phyloP scores from a whole-genome alignment of 2,329 filamentous ascomycete species.

The Didymella pinodella region DNA sequence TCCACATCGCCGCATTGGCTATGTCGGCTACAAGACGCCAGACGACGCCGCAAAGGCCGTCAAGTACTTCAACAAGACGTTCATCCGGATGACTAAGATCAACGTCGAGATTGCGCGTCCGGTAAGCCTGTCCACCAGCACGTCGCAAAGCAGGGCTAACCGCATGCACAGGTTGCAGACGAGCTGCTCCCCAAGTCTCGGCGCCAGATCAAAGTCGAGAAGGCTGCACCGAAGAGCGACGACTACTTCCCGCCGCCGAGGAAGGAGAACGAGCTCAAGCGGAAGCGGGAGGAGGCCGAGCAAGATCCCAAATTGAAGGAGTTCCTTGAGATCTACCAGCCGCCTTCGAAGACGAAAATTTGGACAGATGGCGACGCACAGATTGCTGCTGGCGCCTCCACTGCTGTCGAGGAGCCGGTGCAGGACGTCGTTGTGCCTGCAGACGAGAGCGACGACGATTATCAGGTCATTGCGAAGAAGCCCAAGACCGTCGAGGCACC shows the following conservation, averaged over 20 bases:
- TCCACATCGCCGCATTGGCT: conserved; percentile 88
- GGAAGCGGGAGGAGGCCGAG: conserved; percentile 66
- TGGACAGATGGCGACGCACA: conserved; percentile 65
- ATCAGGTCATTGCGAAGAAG: conserved; percentile 68
- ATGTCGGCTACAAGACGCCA: conserved; percentile 87
- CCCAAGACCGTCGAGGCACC: conserved; percentile 41
- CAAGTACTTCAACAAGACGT: conserved; percentile 94
- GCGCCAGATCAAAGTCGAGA: conserved; percentile 42
- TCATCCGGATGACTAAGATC: conserved; percentile 95
- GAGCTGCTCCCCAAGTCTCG: conserved; percentile 47
- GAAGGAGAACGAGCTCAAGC: conserved; percentile 64
- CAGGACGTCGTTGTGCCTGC: conserved; percentile 42
- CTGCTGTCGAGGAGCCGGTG: conserved; percentile 27
- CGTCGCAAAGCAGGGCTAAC: conserved; percentile 37
- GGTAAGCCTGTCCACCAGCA: conserved; percentile 57
- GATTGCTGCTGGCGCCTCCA: conserved; percentile 21
- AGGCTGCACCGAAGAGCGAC: conserved; percentile 29
- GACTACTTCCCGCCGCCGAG: conserved; percentile 39
- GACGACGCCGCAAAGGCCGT: conserved; percentile 83
- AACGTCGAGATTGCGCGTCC: conserved; percentile 86
- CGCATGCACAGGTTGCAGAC: conserved; percentile 39
- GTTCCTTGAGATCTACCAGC: conserved; percentile 83
- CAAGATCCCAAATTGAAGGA: conserved; percentile 84
- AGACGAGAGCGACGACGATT: conserved; percentile 76
- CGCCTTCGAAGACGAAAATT: conserved; percentile 68